Percentiles rank a stretch among this genome's conserved stretches.
Evolutionary conservation across 768 basidiomycete genomes (phyloP).

Genomic region (Tylopilus felleus): DNA sequence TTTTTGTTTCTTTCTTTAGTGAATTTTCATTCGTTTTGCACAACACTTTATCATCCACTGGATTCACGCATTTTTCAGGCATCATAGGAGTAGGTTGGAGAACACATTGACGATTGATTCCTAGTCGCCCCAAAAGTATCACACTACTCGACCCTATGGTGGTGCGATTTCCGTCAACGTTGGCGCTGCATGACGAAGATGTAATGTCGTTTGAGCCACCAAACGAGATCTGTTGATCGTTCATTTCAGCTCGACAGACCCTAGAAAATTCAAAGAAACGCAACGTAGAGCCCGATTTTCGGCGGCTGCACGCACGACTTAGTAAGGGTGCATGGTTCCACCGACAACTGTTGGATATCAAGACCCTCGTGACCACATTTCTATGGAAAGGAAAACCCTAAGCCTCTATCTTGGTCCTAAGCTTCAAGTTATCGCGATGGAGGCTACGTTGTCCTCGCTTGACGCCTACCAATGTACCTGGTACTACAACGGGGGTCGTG

Average conservation of each 20-base stretch:
- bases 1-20: slow-evolving; percentile 13
- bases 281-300: too few relatives aligned
- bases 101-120: not conserved
- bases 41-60: not conserved
- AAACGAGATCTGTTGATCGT: not conserved
- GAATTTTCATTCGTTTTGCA: slow-evolving; percentile 14
- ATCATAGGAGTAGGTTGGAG: not conserved
- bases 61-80: not conserved
- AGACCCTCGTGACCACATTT: not conserved
- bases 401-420: too few relatives aligned
- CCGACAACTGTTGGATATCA: not conserved
- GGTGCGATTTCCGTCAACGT: not conserved
- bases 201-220: not conserved
- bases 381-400: not conserved
- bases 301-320: too few relatives aligned
- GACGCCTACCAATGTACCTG: too few relatives aligned
- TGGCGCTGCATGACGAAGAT: not conserved
- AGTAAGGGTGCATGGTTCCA: too few relatives aligned
- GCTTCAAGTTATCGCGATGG: too few relatives aligned
- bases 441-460: too few relatives aligned
- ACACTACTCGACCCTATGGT: not conserved
- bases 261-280: too few relatives aligned
- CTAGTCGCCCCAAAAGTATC: not conserved
- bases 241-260: not conserved
- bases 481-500: too few relatives aligned